A percentile compares a stretch with the other conserved stretches of the same genome.
phyloP scores from a whole-genome alignment of 2,329 filamentous ascomycete genomes.

The Trichophaea hybrida region DNA sequence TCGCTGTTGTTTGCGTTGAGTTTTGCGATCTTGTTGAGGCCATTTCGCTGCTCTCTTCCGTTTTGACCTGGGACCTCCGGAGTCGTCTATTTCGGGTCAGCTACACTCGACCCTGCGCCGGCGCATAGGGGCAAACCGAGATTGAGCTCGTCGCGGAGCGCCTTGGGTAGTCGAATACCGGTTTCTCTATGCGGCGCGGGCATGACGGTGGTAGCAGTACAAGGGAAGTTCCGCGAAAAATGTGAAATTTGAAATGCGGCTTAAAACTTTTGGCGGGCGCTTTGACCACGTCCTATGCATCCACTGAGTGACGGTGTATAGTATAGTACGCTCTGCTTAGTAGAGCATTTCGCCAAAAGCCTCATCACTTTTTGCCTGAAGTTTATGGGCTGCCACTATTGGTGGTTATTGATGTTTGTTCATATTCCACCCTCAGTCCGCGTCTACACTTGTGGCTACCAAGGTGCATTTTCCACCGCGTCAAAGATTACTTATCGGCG shows the following conservation, averaged over 20 bases:
- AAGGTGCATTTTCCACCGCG: too few relatives aligned
- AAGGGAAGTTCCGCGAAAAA: too few relatives aligned
- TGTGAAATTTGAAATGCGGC: not conserved
- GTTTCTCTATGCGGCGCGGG: slow-evolving; percentile 13
- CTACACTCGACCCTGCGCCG: not conserved
- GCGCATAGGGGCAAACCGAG: not conserved
- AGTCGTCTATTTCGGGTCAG: slow-evolving; percentile 4
- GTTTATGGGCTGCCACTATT: too few relatives aligned
- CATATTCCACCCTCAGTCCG: too few relatives aligned
- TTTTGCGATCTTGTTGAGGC: slow-evolving; percentile 38
- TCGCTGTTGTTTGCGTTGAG: slow-evolving; percentile 52
- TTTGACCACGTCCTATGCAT: too few relatives aligned
- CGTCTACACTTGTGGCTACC: too few relatives aligned
- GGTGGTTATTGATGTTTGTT: too few relatives aligned
- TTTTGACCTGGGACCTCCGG: not conserved
- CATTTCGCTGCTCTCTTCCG: slow-evolving; percentile 5
- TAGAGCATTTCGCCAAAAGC: not conserved
- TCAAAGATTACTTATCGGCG: too few relatives aligned
- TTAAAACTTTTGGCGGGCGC: not conserved
- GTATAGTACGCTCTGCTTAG: too few relatives aligned
- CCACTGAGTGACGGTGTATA: too few relatives aligned
- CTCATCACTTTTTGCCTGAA: not conserved
- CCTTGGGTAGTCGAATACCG: slow-evolving; percentile 19
- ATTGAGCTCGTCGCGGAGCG: slow-evolving; percentile 13
- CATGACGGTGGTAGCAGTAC: not conserved